Base-by-base conservation (phyloP, 2,329 filamentous ascomycete genomes). In the Arthrobotrys entomopaga region DNA sequence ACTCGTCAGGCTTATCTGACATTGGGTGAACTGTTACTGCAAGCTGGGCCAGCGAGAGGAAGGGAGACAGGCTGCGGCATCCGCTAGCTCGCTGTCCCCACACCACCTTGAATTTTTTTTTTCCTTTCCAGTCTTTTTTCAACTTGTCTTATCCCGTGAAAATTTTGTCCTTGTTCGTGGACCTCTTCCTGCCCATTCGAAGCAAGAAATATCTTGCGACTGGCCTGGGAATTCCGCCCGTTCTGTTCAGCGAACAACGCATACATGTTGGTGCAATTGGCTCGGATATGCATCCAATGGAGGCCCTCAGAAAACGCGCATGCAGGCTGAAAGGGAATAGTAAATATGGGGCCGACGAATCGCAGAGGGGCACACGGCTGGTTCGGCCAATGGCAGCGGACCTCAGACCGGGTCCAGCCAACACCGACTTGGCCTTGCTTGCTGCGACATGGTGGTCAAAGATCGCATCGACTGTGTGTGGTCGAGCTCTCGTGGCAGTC, bases 271-370 rank as follows among this genome's bases (percentile, higher is more conserved):
- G 38, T 54, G 22, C 70, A 74, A 74, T 74, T 74, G 70, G 70
- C 63, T 74, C 70, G 70, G 63, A 52, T 74, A 74, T 74, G 63
- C 57, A 54, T 46, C 69, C 70, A 74, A 74, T 74, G 50, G 61
- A 34, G 29, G 29, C 29, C 29, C 6, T 34, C 29, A 34, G 6
- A n/a, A 66, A 67, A 59, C 56, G 56, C 56, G 65, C 65, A 69
- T 60, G 65, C 65, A 56, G 40, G 56, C 56, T 61, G 24, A 49
- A 56, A 59, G 56, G 26, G 4, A 11, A 48, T 60, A 49, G 52
- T 57, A 69, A 43, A 42, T 26, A 56, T 49, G 60, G 58, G 59
- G 54, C 56, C 59, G 65, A 54, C 65, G 56, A 61, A 59, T 59
- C 11, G 56, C 40, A 29, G 56, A 15, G n/a, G 49, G 50, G 58